Base-by-base conservation (phyloP, 176 grass and related monocot genomes). In the Cenchrus fungigraminus region DNA sequence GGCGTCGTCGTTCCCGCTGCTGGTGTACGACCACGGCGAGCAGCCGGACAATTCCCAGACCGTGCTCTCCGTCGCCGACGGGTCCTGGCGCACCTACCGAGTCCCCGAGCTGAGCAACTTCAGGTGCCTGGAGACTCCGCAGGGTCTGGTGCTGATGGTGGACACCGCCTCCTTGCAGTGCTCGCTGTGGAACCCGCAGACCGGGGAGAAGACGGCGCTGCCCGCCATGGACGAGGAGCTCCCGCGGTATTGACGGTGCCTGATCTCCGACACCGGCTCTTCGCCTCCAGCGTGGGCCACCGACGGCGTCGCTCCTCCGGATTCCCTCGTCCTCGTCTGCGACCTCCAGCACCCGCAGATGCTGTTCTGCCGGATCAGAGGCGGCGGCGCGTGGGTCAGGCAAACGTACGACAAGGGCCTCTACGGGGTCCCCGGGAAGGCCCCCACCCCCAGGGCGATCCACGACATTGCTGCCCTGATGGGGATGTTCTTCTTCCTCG, bases 171-270 rank as follows among this genome's bases (percentile, higher is more conserved):
- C 61, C 28, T 5, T 52, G 0, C 61, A 52, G 25, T 12, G 4
- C 12, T 66, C 9, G 0, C 61, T 66, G 9, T 79, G 77, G 77
- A 79, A 79, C 28, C 61, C 77, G 9, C 15, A 79, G 77, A 66
- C 61, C 45, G 56, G 56, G 20, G 76, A 62, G n/a, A 78, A 29
- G 76, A 62, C 12, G 0, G 20, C 19, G 57, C 75, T 78, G 57
- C 75, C 57, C 0, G 37, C 37, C 1, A 28, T 78, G 57, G 57
- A 29, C 12, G 25, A 9, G 12, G 5, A 2, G 42, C 57, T 63
- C 57, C 57, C 11, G 12, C 45, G 8, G 45, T 9, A 46, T 9
- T 46, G 45, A 6, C 45, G 45, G 45, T 17, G 53, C 53, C 14
- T 16, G 53, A 14, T 55, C 53, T 17, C 53, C 53, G 13, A 55